A percentile compares a stretch with the other conserved stretches of the same genome.
Conservation (phyloP, 768 basidiomycete genomes). For the Naganishia antarctica region DNA sequence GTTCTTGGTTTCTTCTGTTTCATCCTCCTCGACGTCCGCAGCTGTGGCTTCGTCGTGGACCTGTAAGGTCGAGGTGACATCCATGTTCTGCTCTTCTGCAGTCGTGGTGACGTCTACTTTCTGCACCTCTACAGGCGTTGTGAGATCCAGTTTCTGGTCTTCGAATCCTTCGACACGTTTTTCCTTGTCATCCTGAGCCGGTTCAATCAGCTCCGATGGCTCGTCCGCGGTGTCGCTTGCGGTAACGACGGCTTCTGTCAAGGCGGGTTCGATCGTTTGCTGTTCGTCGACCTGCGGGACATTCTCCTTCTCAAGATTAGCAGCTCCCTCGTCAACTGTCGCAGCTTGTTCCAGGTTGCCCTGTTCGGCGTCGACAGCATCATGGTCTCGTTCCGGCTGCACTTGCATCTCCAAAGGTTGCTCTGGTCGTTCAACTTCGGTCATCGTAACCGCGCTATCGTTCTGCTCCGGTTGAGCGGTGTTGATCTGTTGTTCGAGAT, state of each 20-base stretch:
- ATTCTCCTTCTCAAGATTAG: background rate
- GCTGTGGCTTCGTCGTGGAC: background rate
- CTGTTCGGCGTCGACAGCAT: background rate
- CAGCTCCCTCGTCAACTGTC: background rate
- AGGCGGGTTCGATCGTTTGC: background rate
- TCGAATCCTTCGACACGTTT: too few relatives aligned
- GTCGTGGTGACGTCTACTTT: too few relatives aligned
- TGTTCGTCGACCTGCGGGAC: background rate
- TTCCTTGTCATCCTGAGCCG: too few relatives aligned
- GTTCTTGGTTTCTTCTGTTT: background rate
- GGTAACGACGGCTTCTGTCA: too few relatives aligned
- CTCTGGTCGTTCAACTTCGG: background rate
- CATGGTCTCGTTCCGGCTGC: background rate
- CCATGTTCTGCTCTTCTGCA: too few relatives aligned
- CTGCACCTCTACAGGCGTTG: too few relatives aligned
- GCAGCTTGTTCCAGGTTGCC: background rate
- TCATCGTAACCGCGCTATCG: constrained; percentile 12
- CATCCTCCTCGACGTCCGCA: background rate
- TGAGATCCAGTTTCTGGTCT: too few relatives aligned
- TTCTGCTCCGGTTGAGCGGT: background rate
- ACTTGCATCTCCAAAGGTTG: background rate
- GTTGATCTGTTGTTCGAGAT: background rate
- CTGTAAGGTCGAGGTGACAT: too few relatives aligned
- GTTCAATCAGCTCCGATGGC: too few relatives aligned
- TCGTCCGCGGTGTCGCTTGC: too few relatives aligned